Evolutionary conservation across 306 rosid species (phyloP), one percentile per base, ranked within the genome.

Genomic region (Cucumis melo): DNA sequence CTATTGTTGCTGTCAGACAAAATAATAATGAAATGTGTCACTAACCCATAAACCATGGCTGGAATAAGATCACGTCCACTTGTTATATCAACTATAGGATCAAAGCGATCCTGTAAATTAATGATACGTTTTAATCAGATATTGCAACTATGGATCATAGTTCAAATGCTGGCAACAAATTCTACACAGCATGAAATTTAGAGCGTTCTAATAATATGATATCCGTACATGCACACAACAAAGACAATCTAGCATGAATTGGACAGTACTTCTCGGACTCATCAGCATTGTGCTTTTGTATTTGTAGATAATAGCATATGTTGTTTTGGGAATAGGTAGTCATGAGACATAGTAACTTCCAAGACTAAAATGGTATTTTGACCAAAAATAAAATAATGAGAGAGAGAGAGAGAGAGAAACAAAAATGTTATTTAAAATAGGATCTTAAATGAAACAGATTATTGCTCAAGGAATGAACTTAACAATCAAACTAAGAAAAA

Each of bases 21-120:
- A 11, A 32, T 39, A 20, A 51, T 42, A 5, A 44, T 27, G 36
- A 57, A 51, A 16, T 51, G 42, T 41, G 61, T 61, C 79, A 79
- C 87, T 80, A 77, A 94, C 99, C 97, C 99, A 80, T 92, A 90
- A 81, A 94, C 96, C 99, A 94, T 94, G 77, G 97, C 89, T 1
- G 99, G 97, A 73, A 94, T 92, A 80, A 94, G 99, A 80, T 94
- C 97, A 53, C 97, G 91, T 68, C 96, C 96, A 71, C 93, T 89
- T 78, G 82, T 81, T 73, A 84, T 73, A 76, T 94, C 99, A 59
- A 94, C 84, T 81, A 94, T 90, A 72, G 97, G 97, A 77, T 91
- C 96, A 86, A 94, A 94, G 85, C 97, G 89, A 87, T 92, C 96
- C 97, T 94, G 89, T 82, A 86, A 84, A 79, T 74, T 8, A 61